Conservation (phyloP, 129 eudicot species). For the Flaveria linearis region DNA sequence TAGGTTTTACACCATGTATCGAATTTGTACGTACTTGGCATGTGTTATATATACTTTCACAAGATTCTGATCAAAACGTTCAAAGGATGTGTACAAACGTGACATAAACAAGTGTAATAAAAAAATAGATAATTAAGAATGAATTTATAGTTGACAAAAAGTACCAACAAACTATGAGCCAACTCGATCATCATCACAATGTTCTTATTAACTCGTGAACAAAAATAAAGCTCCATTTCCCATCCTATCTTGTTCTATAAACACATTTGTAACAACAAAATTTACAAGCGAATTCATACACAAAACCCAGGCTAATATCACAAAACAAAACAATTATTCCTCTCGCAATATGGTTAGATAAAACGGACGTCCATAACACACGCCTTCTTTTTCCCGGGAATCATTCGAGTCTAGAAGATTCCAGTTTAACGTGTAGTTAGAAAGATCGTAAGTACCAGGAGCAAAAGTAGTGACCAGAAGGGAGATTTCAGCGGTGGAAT, state of each 20-base stretch:
- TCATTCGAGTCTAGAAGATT: slow-evolving; percentile 36
- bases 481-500: slow-evolving; percentile 58
- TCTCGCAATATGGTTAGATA: slow-evolving; percentile 61
- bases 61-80: too few relatives aligned
- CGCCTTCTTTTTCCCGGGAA: slow-evolving; percentile 46
- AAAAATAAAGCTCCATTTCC: slow-evolving; percentile 22
- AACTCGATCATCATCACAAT: slow-evolving; percentile 4
- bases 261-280: slow-evolving; percentile 36
- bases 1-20: too few relatives aligned
- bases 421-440: slow-evolving; percentile 82
- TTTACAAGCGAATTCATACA: slow-evolving; percentile 36
- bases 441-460: slow-evolving; percentile 82
- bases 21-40: too few relatives aligned
- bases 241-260: slow-evolving; percentile 37
- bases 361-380: slow-evolving; percentile 67
- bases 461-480: slow-evolving; percentile 65
- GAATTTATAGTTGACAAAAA: not conserved
- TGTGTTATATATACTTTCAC: too few relatives aligned
- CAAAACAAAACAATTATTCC: slow-evolving; percentile 35
- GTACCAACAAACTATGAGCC: not conserved
- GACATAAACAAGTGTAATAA: not conserved
- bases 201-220: slow-evolving; percentile 19
- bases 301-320: slow-evolving; percentile 9
- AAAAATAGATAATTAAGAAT: not conserved
- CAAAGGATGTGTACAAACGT: too few relatives aligned